A percentile compares a stretch with the other conserved stretches of the same genome.
These are phyloP conservation scores for Diophrys appendiculata DNA, from an alignment of 73 alveolate genomes.

Conservation along the genomic window DNA sequence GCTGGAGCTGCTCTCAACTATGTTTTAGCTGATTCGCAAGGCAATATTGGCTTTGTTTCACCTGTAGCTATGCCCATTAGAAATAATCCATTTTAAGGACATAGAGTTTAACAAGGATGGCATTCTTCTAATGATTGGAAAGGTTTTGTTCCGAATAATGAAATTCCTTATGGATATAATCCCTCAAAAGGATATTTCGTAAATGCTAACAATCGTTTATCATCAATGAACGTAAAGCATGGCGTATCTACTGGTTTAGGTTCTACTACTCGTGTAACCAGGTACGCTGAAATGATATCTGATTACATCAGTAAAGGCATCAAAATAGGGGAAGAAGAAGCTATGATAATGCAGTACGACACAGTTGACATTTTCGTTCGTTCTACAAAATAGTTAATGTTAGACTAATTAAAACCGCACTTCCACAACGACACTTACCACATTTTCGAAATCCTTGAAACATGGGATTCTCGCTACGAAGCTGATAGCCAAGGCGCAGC, in stretches of 20 bases:
- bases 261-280: slow-evolving; percentile 70
- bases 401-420: no score
- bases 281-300: slow-evolving; percentile 73
- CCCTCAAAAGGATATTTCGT: slow-evolving; percentile 49
- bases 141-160: slow-evolving; percentile 22
- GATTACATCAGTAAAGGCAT: neutral
- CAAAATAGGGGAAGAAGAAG: neutral
- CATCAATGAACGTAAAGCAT: slow-evolving; percentile 6
- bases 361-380: slow-evolving; percentile 8
- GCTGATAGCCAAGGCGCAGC: neutral
- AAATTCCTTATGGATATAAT: slow-evolving; percentile 37
- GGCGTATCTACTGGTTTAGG: slow-evolving; percentile 40
- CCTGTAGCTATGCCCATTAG: slow-evolving; percentile 32
- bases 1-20: neutral
- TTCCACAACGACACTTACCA: no score
- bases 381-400: no score
- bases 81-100: slow-evolving; percentile 37
- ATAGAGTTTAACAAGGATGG: slow-evolving; percentile 39
- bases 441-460: no score
- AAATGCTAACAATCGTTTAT: slow-evolving; percentile 34
- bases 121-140: slow-evolving; percentile 52
- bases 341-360: neutral
- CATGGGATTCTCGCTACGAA: neutral
- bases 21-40: neutral
- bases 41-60: neutral